Evolutionary conservation across 768 basidiomycete genomes (phyloP).

Genomic region (Mycena amicta): DNA sequence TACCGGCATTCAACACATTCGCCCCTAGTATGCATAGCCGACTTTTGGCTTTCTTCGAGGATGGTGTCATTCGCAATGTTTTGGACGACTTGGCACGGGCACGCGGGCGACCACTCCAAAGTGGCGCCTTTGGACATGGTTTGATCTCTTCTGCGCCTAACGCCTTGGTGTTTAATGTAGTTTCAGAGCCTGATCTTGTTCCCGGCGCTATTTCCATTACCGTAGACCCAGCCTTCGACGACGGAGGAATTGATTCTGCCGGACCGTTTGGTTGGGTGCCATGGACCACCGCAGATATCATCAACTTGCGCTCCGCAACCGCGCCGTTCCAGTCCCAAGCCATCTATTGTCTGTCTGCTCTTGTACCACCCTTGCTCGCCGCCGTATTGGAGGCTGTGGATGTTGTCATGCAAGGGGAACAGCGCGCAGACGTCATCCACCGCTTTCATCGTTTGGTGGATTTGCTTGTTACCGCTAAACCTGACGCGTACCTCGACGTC

Average conservation of each 20-base stretch:
- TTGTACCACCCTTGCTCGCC: slow-evolving; percentile 64
- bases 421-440: slow-evolving; percentile 41
- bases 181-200: slow-evolving; percentile 24
- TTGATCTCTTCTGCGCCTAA: too few relatives aligned
- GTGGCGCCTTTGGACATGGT: slow-evolving; percentile 1
- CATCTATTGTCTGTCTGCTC: slow-evolving; percentile 62
- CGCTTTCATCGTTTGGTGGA: slow-evolving; percentile 57
- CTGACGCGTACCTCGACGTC: slow-evolving; percentile 70
- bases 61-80: slow-evolving; percentile 54
- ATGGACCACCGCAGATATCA: slow-evolving; percentile 26
- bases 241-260: slow-evolving; percentile 10
- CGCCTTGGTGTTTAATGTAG: too few relatives aligned
- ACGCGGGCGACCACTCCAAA: slow-evolving; percentile 28
- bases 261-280: slow-evolving; percentile 29
- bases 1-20: slow-evolving; percentile 79
- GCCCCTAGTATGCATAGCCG: slow-evolving; percentile 60
- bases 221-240: slow-evolving; percentile 52
- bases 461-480: slow-evolving; percentile 57
- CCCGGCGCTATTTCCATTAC: slow-evolving; percentile 58
- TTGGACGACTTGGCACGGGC: slow-evolving; percentile 48
- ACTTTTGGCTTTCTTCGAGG: slow-evolving; percentile 71
- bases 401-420: slow-evolving; percentile 32
- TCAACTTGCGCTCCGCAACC: slow-evolving; percentile 50
- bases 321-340: slow-evolving; percentile 57
- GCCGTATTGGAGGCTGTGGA: slow-evolving; percentile 63